Percentiles rank a stretch among this genome's conserved stretches.
Evolutionary conservation across 2,329 filamentous ascomycete genomes (phyloP).

Genomic region (Aureobasidium lini): DNA sequence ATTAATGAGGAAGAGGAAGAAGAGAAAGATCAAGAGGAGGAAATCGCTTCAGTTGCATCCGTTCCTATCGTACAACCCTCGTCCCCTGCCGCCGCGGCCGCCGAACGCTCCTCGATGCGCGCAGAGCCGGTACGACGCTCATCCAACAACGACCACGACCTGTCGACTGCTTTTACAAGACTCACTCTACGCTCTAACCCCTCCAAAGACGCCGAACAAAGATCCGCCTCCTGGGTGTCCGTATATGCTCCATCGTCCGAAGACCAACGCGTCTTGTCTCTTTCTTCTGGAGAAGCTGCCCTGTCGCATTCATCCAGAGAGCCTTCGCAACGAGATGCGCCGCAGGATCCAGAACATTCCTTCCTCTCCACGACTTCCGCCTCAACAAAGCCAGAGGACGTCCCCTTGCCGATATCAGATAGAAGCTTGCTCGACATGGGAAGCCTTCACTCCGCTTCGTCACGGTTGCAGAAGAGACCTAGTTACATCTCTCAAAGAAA

Average conservation of each 20-base stretch:
- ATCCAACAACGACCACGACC: background rate
- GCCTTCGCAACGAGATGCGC: background rate
- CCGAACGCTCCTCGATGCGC: constrained; percentile 22
- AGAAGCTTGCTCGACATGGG: constrained; percentile 12
- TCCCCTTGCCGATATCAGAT: constrained; percentile 5
- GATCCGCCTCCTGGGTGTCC: background rate
- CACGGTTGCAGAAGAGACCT: constrained; percentile 38
- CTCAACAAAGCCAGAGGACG: constrained; percentile 10
- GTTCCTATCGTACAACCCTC: constrained; percentile 25
- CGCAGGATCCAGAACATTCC: background rate
- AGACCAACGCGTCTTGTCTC: background rate
- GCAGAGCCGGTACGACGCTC: background rate
- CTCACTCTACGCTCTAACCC: constrained; percentile 10
- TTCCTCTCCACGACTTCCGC: background rate
- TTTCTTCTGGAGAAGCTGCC: background rate
- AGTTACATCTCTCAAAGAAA: constrained; percentile 48
- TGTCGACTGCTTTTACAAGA: constrained; percentile 1
- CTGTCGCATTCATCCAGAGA: background rate
- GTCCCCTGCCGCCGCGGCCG: constrained; percentile 37
- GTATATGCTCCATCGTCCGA: background rate
- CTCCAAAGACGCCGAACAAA: background rate
- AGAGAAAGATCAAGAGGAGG: constrained; percentile 19
- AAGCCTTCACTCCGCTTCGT: constrained; percentile 18
- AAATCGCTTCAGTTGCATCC: constrained; percentile 1
- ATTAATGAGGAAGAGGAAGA: constrained; percentile 20